Evolutionary conservation across 148 eudicot species (phyloP), one percentile per base, ranked within the genome.

Genomic region (Agrostemma githago): DNA sequence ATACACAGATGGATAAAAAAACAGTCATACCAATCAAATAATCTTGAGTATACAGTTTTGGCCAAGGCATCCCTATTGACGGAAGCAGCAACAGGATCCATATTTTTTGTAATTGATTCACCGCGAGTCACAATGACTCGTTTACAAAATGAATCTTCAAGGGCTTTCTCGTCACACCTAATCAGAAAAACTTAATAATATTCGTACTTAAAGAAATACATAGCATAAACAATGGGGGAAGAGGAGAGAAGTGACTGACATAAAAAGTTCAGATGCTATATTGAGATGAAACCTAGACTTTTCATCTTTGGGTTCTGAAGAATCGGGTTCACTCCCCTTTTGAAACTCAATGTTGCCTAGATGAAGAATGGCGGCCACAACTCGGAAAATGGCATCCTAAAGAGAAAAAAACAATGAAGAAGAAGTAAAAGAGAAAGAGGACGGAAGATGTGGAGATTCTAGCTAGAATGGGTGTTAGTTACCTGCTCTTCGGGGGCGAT

Each of bases 301-400:
- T 21, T 86, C 89, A 78, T 95, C 91, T 87, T 90, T 88, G 44
- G 97, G 94, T 82, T 90, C 86, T 60, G 99, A 89, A 72, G 99
- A 80, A 84, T 95, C 99, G 15, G 88, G 12, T 17, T 92, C 99
- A 68, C 74, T 77, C 53, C 87, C 94, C 83, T 90, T 95, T 34
- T 64, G 69, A 79, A 95, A 95, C 72, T 95, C 96, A 78, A 92
- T 82, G 74, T 95, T 95, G 40, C 99, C 99, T 81, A 95, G 70
- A 81, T 95, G 99, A 64, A 95, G 99, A 81, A 89, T 81, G 53
- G 96, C 97, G 62, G 99, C 99, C 72, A 90, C 94, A 83, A 92
- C 97, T 79, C 93, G 87, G 74, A 95, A 95, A 34, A 95, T 95
- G n/a, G 89, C 96, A 66, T 92, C 99, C 97, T 92, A 83, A 60